Evolutionary conservation across 2,329 filamentous ascomycete species (phyloP).

Genomic region (Pseudogymnoascus sp.): DNA sequence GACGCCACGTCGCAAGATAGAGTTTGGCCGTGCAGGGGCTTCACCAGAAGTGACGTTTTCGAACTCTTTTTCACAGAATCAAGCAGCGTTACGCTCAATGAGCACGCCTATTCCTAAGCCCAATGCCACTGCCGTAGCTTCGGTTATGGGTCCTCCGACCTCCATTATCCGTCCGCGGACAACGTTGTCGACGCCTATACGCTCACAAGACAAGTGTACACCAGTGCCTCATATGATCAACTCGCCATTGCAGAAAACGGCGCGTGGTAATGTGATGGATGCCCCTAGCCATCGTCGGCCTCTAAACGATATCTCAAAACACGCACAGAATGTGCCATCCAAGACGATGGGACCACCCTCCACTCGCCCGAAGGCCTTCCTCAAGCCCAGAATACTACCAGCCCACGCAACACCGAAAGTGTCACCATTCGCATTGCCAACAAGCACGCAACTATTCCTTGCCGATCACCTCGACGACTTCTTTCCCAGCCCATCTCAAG

Average conservation of each 20-base stretch:
- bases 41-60: neutral
- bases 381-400: neutral
- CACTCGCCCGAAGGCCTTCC: neutral
- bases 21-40: neutral
- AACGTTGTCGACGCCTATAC: neutral
- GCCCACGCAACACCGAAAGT: conserved; percentile 10
- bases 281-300: neutral
- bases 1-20: neutral
- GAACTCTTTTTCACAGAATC: neutral
- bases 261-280: neutral
- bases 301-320: neutral
- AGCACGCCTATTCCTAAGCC: neutral
- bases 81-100: neutral
- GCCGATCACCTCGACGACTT: conserved; percentile 43
- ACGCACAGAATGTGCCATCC: neutral
- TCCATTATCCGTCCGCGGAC: neutral
- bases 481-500: conserved; percentile 49
- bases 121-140: neutral
- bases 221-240: neutral
- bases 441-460: conserved; percentile 48
- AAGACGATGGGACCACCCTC: neutral
- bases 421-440: conserved; percentile 15
- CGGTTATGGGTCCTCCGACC: neutral
- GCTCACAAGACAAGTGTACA: neutral
- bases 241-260: neutral